These are phyloP conservation scores for Candida nanaspora DNA, from an alignment of 805 yeast genomes.

Conservation along the genomic window DNA sequence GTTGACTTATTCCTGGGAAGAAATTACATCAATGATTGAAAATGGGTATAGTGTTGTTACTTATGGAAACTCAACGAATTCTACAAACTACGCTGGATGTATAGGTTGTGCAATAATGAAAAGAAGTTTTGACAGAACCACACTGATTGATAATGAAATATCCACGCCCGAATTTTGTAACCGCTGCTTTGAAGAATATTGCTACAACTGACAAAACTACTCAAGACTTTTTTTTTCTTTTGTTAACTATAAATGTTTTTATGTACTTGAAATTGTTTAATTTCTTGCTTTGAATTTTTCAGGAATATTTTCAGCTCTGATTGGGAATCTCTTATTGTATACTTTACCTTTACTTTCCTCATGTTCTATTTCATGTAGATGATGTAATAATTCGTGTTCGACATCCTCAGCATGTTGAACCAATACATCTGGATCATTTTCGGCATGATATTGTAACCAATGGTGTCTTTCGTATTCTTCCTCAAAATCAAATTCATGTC, in stretches of 20 bases:
- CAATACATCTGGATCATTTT: slow-evolving; percentile 75
- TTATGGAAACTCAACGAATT: slow-evolving; percentile 30
- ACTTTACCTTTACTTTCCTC: slow-evolving; percentile 12
- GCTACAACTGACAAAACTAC: slow-evolving; percentile 29
- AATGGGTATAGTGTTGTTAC: slow-evolving; percentile 51
- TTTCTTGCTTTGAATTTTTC: slow-evolving; percentile 7
- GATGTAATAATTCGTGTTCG: slow-evolving; percentile 80
- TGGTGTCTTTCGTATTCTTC: slow-evolving; percentile 88
- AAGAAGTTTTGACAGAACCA: slow-evolving; percentile 42
- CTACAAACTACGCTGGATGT: slow-evolving; percentile 35
- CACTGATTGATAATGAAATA: slow-evolving; percentile 10
- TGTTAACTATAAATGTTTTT: neutral
- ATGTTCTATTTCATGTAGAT: slow-evolving; percentile 77
- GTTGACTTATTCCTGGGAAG: slow-evolving; percentile 38
- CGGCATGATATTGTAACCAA: slow-evolving; percentile 75
- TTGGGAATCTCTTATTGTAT: slow-evolving; percentile 10
- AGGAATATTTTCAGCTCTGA: slow-evolving; percentile 16
- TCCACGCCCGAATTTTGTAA: slow-evolving; percentile 27
- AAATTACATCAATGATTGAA: slow-evolving; percentile 35
- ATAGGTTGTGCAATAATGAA: slow-evolving; percentile 52
- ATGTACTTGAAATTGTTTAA: neutral
- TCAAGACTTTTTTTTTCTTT: too few relatives aligned
- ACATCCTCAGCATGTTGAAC: slow-evolving; percentile 82
- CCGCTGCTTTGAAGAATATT: slow-evolving; percentile 30
- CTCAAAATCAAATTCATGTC: slow-evolving; percentile 86